A percentile compares a stretch with the other conserved stretches of the same genome.
phyloP scores from a whole-genome alignment of 345 rosid genomes.

The Eucalyptus urophylla region DNA sequence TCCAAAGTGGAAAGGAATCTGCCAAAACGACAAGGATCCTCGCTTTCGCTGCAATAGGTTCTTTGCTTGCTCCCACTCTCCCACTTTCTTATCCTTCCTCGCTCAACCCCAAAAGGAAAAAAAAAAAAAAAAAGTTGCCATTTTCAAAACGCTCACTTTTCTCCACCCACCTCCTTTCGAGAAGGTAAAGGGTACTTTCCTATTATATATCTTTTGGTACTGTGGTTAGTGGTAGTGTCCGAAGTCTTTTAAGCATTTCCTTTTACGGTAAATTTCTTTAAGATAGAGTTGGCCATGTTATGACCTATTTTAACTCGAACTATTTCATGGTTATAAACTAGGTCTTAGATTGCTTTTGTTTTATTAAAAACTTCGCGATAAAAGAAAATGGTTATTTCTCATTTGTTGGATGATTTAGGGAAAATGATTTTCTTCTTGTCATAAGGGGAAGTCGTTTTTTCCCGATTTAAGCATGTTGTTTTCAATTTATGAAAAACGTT shows the following conservation, averaged over 20 bases:
- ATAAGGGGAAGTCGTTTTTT: too few relatives aligned
- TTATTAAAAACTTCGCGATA: too few relatives aligned
- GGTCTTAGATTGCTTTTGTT: too few relatives aligned
- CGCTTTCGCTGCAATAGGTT: constrained; percentile 73
- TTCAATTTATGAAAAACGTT: too few relatives aligned
- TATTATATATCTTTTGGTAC: neutral
- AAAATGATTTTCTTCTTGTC: too few relatives aligned
- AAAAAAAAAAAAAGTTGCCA: neutral
- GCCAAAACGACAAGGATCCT: constrained; percentile 44
- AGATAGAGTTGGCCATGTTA: neutral
- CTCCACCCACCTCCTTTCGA: neutral
- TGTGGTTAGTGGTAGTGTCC: neutral
- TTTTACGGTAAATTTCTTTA: neutral
- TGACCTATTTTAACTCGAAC: neutral
- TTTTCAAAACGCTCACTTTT: neutral
- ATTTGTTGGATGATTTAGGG: too few relatives aligned
- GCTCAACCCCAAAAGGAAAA: neutral
- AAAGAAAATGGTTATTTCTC: too few relatives aligned
- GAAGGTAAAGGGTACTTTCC: neutral
- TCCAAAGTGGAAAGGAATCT: constrained; percentile 70
- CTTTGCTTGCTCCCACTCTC: neutral
- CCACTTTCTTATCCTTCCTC: neutral
- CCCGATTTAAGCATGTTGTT: too few relatives aligned
- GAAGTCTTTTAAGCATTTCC: neutral
- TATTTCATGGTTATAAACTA: too few relatives aligned